Evolutionary conservation across 2,329 filamentous ascomycete species (phyloP).

Genomic region (Cladosporium colombiae): DNA sequence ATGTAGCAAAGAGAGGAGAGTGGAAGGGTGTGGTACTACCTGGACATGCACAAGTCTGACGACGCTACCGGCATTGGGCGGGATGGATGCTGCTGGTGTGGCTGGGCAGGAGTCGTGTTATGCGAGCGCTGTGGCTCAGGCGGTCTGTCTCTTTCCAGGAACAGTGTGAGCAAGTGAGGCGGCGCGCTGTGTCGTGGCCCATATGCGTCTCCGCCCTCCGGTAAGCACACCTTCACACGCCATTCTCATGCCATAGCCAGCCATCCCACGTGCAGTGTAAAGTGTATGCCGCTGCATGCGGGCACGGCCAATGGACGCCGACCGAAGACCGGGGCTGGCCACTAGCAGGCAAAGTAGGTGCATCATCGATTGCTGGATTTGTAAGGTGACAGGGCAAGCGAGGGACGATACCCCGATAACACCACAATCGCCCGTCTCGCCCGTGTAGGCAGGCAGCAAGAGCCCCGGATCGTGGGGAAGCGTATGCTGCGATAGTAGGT

Average conservation of each 20-base stretch:
- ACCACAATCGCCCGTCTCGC: not conserved
- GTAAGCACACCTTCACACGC: slow-evolving; percentile 5
- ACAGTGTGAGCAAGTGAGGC: not conserved
- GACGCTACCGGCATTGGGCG: slow-evolving; percentile 5
- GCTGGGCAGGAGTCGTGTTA: not conserved
- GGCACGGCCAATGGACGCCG: not conserved
- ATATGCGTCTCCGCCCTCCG: no score
- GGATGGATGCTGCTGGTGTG: not conserved
- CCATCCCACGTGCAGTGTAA: slow-evolving; percentile 1
- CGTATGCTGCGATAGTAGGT: not conserved
- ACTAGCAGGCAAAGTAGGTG: not conserved
- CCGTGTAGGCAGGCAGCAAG: not conserved
- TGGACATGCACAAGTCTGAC: not conserved
- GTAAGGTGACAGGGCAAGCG: slow-evolving; percentile 7
- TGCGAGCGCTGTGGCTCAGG: not conserved
- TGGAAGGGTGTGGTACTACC: not conserved
- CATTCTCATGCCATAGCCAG: not conserved
- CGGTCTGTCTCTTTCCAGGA: not conserved
- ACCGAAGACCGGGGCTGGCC: not conserved
- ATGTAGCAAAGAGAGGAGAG: not conserved
- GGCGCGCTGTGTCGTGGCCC: not conserved
- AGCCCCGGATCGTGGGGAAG: not conserved
- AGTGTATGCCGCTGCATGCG: not conserved
- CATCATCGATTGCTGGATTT: slow-evolving; percentile 20
- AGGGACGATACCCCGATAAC: slow-evolving; percentile 6